Evolutionary conservation across 345 rosid genomes (phyloP).

Genomic region (Eucalyptus sideroxylon): DNA sequence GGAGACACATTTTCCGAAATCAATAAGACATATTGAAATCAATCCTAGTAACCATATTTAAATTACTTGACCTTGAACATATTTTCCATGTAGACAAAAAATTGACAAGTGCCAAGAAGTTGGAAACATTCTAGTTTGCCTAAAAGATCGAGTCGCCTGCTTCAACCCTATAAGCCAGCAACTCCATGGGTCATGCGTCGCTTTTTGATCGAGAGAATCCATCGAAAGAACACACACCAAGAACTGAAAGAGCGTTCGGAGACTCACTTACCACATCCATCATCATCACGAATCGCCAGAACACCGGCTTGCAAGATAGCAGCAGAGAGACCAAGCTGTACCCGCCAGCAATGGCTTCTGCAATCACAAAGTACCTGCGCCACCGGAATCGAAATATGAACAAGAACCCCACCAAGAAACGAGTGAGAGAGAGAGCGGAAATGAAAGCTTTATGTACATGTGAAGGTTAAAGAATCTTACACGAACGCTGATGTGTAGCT

Average conservation of each 20-base stretch:
- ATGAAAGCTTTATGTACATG: neutral
- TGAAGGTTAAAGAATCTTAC: slow-evolving; percentile 2
- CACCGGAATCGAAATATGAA: neutral
- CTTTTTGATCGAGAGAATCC: neutral
- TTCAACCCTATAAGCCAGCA: neutral
- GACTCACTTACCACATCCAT: slow-evolving; percentile 23
- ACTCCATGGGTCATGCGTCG: neutral
- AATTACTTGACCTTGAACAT: neutral
- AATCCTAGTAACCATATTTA: neutral
- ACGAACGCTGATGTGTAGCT: slow-evolving; percentile 31
- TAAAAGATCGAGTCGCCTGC: neutral
- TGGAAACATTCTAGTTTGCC: neutral
- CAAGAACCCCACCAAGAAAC: neutral
- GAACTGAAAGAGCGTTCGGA: neutral
- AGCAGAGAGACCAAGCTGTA: slow-evolving; percentile 15
- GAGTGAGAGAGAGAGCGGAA: no score
- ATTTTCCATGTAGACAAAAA: neutral
- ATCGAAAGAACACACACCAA: neutral
- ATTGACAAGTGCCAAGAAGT: neutral
- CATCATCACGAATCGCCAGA: slow-evolving; percentile 13
- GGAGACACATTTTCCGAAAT: neutral
- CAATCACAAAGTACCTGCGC: slow-evolving; percentile 36
- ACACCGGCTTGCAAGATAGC: slow-evolving; percentile 5
- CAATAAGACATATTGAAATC: neutral
- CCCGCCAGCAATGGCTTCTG: slow-evolving; percentile 33